A percentile compares a stretch with the other conserved stretches of the same genome.
Conservation (phyloP, 305 asterid species). For the Salvia sclarea region DNA sequence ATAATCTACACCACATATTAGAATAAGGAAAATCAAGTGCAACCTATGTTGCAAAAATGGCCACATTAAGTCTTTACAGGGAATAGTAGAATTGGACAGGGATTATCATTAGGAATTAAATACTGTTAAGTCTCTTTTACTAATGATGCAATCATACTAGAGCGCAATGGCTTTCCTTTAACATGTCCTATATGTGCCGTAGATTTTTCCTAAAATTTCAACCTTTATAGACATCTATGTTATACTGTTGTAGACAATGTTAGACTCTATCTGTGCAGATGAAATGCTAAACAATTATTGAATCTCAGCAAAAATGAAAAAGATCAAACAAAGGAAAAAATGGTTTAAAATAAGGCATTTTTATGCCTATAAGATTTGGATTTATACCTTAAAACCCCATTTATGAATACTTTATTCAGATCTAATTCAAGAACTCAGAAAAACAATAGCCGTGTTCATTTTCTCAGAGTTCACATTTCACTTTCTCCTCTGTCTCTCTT, state of each 20-base stretch:
- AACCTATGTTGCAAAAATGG: constrained; percentile 5
- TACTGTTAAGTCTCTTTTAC: neutral
- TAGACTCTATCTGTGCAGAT: too few relatives aligned
- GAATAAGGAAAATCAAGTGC: neutral
- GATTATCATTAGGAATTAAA: constrained; percentile 7
- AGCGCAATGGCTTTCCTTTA: neutral
- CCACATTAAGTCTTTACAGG: neutral
- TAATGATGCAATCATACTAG: neutral
- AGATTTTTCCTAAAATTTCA: neutral
- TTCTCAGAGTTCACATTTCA: neutral
- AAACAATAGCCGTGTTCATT: neutral
- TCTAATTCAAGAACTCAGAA: neutral
- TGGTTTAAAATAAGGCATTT: neutral
- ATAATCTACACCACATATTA: constrained; percentile 8
- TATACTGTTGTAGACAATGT: neutral
- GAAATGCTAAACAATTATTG: neutral
- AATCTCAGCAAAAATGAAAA: neutral
- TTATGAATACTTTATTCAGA: neutral
- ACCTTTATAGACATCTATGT: neutral
- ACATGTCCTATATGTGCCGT: neutral
- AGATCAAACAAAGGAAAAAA: neutral
- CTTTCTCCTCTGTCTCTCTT: neutral
- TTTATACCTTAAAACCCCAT: neutral
- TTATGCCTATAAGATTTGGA: neutral
- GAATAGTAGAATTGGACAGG: neutral